These are phyloP conservation scores for Solanum pinnatisectum DNA, from an alignment of 257 asterid genomes.

Conservation along the genomic window DNA sequence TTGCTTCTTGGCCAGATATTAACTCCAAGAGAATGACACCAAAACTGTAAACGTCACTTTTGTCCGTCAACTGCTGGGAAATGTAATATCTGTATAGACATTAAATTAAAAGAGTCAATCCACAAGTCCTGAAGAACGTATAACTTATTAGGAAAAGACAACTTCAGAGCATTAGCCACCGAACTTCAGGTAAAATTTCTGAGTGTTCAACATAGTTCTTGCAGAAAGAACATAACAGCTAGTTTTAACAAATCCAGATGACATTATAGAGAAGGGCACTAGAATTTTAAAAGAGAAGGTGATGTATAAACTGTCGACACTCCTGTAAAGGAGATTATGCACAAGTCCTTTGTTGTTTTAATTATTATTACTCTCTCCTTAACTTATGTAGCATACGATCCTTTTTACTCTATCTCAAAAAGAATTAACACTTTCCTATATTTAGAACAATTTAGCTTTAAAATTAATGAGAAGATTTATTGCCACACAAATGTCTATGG, in stretches of 20 bases:
- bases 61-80: slow-evolving; percentile 96
- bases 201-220: neutral
- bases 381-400: neutral
- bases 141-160: neutral
- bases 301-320: neutral
- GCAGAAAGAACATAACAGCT: neutral
- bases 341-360: neutral
- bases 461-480: neutral
- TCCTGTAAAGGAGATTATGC: neutral
- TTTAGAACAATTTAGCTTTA: neutral
- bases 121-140: neutral
- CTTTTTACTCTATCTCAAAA: neutral
- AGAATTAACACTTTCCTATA: neutral
- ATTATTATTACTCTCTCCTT: neutral
- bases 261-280: neutral
- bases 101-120: neutral
- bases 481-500: neutral
- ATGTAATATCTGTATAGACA: slow-evolving; percentile 65
- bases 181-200: neutral
- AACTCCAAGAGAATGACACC: slow-evolving; percentile 96
- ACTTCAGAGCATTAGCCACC: neutral
- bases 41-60: slow-evolving; percentile 90
- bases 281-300: neutral
- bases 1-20: slow-evolving; percentile 96
- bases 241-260: neutral